These are phyloP conservation scores for Trichoderma reesei DNA, from an alignment of 495 filamentous ascomycete genomes.

Conservation along the genomic window DNA sequence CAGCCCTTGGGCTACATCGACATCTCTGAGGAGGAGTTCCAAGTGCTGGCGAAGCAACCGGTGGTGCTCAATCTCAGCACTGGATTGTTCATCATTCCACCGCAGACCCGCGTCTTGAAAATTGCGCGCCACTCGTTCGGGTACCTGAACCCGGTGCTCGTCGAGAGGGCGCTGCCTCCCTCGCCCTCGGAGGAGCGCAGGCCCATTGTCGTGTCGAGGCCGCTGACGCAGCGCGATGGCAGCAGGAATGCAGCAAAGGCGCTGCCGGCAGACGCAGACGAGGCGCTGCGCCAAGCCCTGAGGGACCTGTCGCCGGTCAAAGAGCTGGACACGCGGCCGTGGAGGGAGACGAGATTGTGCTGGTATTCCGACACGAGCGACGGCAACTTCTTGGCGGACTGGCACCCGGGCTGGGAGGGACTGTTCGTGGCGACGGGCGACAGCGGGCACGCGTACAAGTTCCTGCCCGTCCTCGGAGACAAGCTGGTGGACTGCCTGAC, in stretches of 20 bases:
- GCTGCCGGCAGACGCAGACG: conserved; percentile 51
- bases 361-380: conserved; percentile 82
- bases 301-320: conserved; percentile 48
- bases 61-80: conserved; percentile 69
- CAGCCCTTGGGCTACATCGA: conserved; percentile 71
- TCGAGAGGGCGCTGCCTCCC: conserved; percentile 34
- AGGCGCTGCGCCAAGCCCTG: conserved; percentile 52
- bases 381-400: conserved; percentile 71
- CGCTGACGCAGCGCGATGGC: conserved; percentile 32
- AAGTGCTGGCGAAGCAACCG: conserved; percentile 51
- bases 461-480: conserved; percentile 75
- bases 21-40: conserved; percentile 59
- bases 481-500: conserved; percentile 60
- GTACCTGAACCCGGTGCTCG: conserved; percentile 58
- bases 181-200: conserved; percentile 11
- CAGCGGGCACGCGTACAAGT: conserved; percentile 83
- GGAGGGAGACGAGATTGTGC: conserved; percentile 63
- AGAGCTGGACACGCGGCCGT: conserved; percentile 50
- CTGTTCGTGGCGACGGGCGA: conserved; percentile 79
- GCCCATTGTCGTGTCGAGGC: conserved; percentile 29
- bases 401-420: conserved; percentile 55
- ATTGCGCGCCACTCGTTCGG: conserved; percentile 75
- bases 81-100: conserved; percentile 79
- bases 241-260: conserved; percentile 28
- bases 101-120: conserved; percentile 60